Evolutionary conservation across 768 basidiomycete genomes (phyloP).

Genomic region (Suillus alpinus): DNA sequence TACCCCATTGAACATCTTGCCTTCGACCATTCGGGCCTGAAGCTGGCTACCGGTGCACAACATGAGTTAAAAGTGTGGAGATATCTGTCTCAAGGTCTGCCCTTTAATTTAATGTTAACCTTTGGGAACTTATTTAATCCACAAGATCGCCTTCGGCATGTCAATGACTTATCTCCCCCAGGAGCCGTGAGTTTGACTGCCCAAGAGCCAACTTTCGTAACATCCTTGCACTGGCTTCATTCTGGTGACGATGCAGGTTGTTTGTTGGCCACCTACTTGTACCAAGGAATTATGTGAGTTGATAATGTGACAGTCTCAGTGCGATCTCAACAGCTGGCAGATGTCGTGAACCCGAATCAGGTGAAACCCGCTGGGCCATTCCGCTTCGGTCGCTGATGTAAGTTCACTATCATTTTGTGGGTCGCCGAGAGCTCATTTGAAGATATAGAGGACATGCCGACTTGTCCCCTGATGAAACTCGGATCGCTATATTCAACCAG

Average conservation of each 20-base stretch:
- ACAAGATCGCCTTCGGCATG: background rate
- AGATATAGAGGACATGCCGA: constrained; percentile 2
- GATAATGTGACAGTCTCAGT: too few relatives aligned
- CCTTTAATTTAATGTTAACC: background rate
- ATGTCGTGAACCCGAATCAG: background rate
- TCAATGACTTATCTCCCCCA: background rate
- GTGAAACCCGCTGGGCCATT: constrained; percentile 3
- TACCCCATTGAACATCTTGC: constrained; percentile 1
- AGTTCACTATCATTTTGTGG: background rate
- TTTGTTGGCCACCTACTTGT: constrained; percentile 1
- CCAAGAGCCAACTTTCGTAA: background rate
- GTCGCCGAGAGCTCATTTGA: background rate
- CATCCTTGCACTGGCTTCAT: constrained; percentile 3
- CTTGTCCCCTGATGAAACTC: background rate
- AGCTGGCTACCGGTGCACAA: background rate
- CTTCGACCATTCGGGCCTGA: constrained; percentile 1
- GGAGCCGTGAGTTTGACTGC: background rate
- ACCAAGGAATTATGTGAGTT: constrained; percentile 3
- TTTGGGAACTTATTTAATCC: too few relatives aligned
- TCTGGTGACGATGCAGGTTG: constrained; percentile 1
- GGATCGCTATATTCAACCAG: background rate
- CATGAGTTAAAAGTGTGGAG: constrained; percentile 2
- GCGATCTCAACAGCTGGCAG: background rate
- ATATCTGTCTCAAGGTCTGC: background rate
- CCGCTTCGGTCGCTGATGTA: constrained; percentile 1